Evolutionary conservation across 768 basidiomycete species (phyloP).

Genomic region (Auriscalpium microsporum): DNA sequence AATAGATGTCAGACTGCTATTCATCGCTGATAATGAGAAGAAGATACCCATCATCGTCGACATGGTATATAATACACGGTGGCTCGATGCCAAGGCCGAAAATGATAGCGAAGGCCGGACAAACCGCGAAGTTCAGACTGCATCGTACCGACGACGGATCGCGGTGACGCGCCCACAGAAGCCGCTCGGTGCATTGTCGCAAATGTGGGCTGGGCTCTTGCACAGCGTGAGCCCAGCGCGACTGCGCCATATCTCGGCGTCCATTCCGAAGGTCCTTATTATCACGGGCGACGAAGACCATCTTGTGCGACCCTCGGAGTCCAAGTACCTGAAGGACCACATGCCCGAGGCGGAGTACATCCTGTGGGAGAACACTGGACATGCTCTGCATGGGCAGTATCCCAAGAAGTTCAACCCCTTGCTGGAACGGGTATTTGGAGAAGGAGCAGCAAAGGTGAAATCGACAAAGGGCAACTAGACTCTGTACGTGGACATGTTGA

Average conservation of each 20-base stretch:
- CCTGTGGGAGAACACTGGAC: constrained; percentile 57
- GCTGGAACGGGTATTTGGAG: constrained; percentile 46
- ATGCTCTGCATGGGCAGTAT: constrained; percentile 48
- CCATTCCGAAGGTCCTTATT: constrained; percentile 57
- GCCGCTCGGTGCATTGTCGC: constrained; percentile 56
- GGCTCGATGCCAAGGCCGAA: constrained; percentile 48
- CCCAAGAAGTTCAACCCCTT: constrained; percentile 43
- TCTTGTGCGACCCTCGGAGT: constrained; percentile 45
- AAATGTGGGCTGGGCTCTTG: constrained; percentile 60
- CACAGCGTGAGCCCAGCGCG: constrained; percentile 41
- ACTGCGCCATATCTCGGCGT: constrained; percentile 29
- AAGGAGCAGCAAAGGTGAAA: constrained; percentile 4
- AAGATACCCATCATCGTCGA: constrained; percentile 44
- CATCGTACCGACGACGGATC: constrained; percentile 41
- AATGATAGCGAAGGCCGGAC: constrained; percentile 50
- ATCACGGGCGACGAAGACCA: constrained; percentile 64
- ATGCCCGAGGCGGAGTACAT: constrained; percentile 52
- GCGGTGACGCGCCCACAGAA: constrained; percentile 49
- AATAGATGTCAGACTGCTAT: constrained; percentile 30
- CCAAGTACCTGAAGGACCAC: constrained; percentile 37
- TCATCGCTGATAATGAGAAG: constrained; percentile 31
- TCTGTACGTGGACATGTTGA: too few relatives aligned
- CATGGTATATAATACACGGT: constrained; percentile 53
- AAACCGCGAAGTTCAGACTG: constrained; percentile 51
- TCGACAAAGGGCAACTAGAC: not conserved